A percentile compares a stretch with the other conserved stretches of the same genome.
These are phyloP conservation scores for Talaromyces wortmannii DNA, from an alignment of 495 filamentous ascomycete species.

Conservation along the genomic window DNA sequence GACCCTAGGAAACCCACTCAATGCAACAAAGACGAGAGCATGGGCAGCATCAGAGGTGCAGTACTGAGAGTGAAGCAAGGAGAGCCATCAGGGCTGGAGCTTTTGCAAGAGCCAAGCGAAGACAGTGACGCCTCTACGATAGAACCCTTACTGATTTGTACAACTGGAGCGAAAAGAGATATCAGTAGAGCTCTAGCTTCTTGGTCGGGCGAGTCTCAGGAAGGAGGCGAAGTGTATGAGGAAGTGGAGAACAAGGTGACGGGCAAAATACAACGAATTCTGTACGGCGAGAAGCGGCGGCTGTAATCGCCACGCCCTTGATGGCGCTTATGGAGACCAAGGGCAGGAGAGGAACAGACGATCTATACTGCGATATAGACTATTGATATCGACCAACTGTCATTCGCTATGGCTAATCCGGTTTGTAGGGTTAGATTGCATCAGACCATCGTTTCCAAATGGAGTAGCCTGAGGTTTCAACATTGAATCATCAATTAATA, in stretches of 20 bases:
- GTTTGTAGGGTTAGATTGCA: neutral
- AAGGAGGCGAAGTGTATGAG: slow-evolving; percentile 17
- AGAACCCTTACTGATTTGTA: neutral
- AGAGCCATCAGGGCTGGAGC: neutral
- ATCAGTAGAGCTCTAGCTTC: neutral
- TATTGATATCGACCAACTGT: neutral
- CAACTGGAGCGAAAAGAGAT: neutral
- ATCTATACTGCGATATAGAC: neutral
- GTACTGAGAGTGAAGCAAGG: neutral
- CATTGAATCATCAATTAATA: too few relatives aligned
- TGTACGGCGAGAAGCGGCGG: slow-evolving; percentile 6
- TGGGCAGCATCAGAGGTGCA: neutral
- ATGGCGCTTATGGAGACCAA: neutral
- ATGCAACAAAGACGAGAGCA: neutral
- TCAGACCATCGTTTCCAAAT: too few relatives aligned
- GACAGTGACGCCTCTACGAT: neutral
- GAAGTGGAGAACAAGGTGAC: slow-evolving; percentile 17
- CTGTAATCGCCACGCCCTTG: neutral
- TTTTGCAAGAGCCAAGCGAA: neutral
- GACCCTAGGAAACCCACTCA: too few relatives aligned
- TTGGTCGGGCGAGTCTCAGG: slow-evolving; percentile 3
- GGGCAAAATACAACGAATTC: slow-evolving; percentile 11
- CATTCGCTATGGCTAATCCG: neutral
- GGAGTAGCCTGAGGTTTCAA: too few relatives aligned
- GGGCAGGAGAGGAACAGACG: neutral